Conservation (phyloP, 176 grass and related monocot species). For the Hyparrhenia diplandra region DNA sequence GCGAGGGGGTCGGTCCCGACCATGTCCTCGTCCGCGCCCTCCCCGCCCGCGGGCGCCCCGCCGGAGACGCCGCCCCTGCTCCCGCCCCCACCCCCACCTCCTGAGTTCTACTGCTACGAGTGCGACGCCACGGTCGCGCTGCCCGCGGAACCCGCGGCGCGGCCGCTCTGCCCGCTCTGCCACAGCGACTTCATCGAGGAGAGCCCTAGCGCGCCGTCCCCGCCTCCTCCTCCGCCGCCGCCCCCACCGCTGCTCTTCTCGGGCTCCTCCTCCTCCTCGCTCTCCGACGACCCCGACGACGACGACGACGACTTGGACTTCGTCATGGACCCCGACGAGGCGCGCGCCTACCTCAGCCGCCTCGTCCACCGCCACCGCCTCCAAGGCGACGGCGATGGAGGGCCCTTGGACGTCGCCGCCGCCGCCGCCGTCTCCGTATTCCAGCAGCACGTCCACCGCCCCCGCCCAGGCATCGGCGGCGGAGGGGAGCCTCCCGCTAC, state of each 20-base stretch:
- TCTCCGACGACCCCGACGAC: constrained; percentile 7
- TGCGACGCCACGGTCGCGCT: constrained; percentile 41
- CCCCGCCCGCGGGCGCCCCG: constrained; percentile 9
- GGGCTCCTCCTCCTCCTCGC: constrained; percentile 21
- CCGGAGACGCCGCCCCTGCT: background rate
- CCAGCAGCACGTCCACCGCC: background rate
- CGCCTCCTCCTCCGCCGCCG: constrained; percentile 25
- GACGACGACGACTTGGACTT: constrained; percentile 16
- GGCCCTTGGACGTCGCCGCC: constrained; percentile 18
- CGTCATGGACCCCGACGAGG: constrained; percentile 4
- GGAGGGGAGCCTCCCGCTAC: constrained; percentile 46
- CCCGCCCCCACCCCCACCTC: background rate
- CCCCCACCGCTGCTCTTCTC: constrained; percentile 11
- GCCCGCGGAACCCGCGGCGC: background rate
- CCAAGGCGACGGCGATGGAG: background rate
- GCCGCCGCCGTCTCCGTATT: constrained; percentile 26
- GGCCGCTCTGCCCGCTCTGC: constrained; percentile 58
- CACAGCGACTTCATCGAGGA: constrained; percentile 51
- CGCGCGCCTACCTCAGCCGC: constrained; percentile 24
- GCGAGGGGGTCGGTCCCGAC: background rate
- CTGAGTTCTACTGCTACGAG: constrained; percentile 49
- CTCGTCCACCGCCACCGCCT: constrained; percentile 35
- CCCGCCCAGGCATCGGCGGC: too few species aligned
- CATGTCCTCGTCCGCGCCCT: constrained; percentile 47
- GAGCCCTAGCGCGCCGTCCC: constrained; percentile 1